Percentiles rank a stretch among this genome's conserved stretches.
These are phyloP conservation scores for Gossypium stocksii DNA, from an alignment of 345 rosid species.

Conservation along the genomic window DNA sequence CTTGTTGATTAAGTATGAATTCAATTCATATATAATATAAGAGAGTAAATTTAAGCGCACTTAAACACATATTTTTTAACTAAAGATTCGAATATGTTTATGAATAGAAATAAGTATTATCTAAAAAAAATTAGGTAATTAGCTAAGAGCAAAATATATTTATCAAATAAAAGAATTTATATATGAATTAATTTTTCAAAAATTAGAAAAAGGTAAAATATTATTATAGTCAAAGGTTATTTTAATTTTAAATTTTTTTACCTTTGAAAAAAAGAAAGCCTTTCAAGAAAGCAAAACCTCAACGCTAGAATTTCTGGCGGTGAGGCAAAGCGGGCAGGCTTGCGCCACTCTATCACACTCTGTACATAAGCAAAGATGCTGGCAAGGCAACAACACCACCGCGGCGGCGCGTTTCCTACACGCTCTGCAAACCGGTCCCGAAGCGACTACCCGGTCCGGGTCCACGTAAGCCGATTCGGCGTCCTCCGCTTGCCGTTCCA, in stretches of 20 bases:
- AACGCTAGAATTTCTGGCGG: conserved; percentile 57
- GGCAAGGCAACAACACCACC: conserved; percentile 84
- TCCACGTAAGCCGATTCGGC: conserved; percentile 85
- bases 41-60: too few species aligned
- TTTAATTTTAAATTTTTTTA: neutral
- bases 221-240: conserved; percentile 6
- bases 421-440: conserved; percentile 51
- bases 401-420: conserved; percentile 59
- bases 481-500: conserved; percentile 54
- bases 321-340: conserved; percentile 79
- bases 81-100: too few species aligned
- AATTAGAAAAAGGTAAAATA: conserved; percentile 6
- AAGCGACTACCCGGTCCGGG: conserved; percentile 48
- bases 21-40: too few species aligned
- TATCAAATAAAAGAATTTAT: conserved; percentile 47
- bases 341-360: conserved; percentile 57
- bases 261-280: neutral
- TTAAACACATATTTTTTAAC: neutral
- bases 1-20: too few species aligned
- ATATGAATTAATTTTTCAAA: conserved; percentile 25
- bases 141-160: neutral
- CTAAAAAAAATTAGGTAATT: too few species aligned
- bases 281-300: conserved; percentile 59
- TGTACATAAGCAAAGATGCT: conserved; percentile 70
- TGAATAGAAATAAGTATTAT: too few species aligned